Evolutionary conservation across 2,329 filamentous ascomycete species (phyloP).

Genomic region (Aureobasidium sp.): DNA sequence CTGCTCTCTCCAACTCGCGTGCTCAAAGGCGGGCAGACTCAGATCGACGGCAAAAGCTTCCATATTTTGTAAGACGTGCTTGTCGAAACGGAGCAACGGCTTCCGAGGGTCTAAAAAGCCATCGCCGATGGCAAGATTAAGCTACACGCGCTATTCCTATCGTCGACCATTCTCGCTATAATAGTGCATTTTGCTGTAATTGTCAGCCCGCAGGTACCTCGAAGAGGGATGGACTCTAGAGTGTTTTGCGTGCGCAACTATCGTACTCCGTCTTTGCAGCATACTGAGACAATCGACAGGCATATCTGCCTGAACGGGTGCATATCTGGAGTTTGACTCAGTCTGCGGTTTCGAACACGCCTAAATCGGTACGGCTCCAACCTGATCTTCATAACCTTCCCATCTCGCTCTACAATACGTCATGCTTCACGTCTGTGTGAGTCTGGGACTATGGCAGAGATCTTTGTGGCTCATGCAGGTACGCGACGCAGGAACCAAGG

Average conservation of each 20-base stretch:
- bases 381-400: constrained; percentile 9
- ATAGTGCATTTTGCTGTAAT: background rate
- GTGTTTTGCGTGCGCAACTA: background rate
- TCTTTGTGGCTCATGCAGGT: constrained; percentile 13
- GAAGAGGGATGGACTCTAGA: background rate
- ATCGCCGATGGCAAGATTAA: constrained; percentile 7
- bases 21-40: background rate
- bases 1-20: background rate
- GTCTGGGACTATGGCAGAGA: background rate
- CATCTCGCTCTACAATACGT: background rate
- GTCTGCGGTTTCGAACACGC: background rate
- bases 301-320: constrained; percentile 1
- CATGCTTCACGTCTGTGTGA: background rate
- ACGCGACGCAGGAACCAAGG: background rate
- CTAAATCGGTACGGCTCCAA: background rate
- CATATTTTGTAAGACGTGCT: background rate
- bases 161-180: background rate
- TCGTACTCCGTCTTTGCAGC: background rate
- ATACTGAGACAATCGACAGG: constrained; percentile 10
- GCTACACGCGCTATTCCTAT: background rate
- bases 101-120: background rate
- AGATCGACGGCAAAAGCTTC: constrained; percentile 11
- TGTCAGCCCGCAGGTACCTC: background rate
- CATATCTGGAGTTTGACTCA: constrained; percentile 8
- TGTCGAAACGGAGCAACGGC: background rate